A percentile compares a stretch with the other conserved stretches of the same genome.
Conservation (phyloP, 495 filamentous ascomycete genomes). For the Lasiosphaeris hirsuta region DNA sequence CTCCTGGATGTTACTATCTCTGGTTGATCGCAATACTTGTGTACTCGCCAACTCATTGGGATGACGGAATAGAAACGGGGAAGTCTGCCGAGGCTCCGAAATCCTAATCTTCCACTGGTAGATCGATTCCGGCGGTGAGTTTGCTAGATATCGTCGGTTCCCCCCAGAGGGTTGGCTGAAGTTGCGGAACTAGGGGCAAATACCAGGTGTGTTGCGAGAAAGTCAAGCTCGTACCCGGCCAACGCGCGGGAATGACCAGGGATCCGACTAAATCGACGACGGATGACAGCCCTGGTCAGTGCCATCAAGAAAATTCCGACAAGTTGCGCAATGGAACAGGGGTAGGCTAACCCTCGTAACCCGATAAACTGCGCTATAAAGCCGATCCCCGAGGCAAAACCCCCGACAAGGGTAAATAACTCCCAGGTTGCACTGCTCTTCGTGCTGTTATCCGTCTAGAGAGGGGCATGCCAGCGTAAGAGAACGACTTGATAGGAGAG, state of each 20-base stretch:
- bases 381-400: not conserved
- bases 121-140: not conserved
- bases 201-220: not conserved
- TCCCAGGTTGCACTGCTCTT: not conserved
- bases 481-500: no score
- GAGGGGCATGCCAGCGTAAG: no score
- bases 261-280: not conserved
- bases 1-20: no score
- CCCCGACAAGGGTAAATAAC: not conserved
- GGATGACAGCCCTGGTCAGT: not conserved
- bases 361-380: not conserved
- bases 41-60: slow-evolving; percentile 1
- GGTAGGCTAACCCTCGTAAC: not conserved
- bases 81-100: not conserved
- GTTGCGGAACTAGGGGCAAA: not conserved
- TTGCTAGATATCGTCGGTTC: not conserved
- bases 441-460: no score
- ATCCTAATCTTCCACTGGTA: not conserved
- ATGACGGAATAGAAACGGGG: not conserved
- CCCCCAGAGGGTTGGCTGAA: not conserved
- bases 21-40: no score
- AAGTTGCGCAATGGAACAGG: slow-evolving; percentile 1
- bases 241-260: not conserved
- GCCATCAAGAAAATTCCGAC: slow-evolving; percentile 2
- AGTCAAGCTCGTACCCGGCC: not conserved